Evolutionary conservation across 495 filamentous ascomycete genomes (phyloP), one percentile per base, ranked within the genome.

Genomic region (Tetracladium setigerum): DNA sequence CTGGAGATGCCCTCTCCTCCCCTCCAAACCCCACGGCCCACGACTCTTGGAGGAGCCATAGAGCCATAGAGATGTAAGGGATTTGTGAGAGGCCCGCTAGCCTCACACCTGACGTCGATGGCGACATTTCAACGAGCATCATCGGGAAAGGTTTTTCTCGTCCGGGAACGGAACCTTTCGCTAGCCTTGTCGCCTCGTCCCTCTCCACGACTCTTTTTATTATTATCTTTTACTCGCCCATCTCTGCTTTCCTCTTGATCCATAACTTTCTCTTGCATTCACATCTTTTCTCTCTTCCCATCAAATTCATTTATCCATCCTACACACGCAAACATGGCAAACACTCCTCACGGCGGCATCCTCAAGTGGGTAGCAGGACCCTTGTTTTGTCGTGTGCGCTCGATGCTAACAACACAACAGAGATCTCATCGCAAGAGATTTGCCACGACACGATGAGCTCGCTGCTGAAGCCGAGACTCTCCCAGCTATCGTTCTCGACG

Each of bases 331-430:
- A 52, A 38, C 35, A 79, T 79, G 75, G 72, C 75, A 32, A 79
- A 95, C 72, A 63, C 84, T 66, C 92, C 92, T 45, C 92, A 98
- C 70, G 92, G 92, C 70, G 92, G 94, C 65, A 74, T 91, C 70
- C 83, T 98, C 55, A 97, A 96, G 80, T 58, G 30, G 42, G 49
- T 43, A 4, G 14, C 24, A 24, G n/a, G 5, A 16, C 38, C 35
- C 34, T 35, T 19, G 11, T 10, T n/a, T 5, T 31, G 14, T 27
- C 30, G 36, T 30, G 16, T 7, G 24, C 19, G 32, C 15, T 14
- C 1, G 9, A 1, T 15, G 24, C 42, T 57, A 18, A 57, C 47
- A 38, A 5, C 1, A 18, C 31, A 34, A 40, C 31, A 58, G 55
- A 52, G 92, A 98, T 74, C 79, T 98, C 58, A 65, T 97, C 48